Percentiles rank a stretch among this genome's conserved stretches.
Conservation (phyloP, 2,329 filamentous ascomycete species). For the Ilyonectria destructans region DNA sequence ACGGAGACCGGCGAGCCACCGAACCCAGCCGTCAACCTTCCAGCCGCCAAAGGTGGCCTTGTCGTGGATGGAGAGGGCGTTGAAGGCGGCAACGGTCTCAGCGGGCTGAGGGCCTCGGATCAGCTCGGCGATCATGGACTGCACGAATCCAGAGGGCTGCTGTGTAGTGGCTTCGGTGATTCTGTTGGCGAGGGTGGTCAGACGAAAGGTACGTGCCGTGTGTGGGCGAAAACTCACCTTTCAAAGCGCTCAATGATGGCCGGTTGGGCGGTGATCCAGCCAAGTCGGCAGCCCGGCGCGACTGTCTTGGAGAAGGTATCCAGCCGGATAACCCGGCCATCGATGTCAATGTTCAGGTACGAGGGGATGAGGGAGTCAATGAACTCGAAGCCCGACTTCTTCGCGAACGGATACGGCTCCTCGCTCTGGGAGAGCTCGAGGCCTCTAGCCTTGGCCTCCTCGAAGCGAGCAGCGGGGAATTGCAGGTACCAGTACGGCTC, state of each 20-base stretch:
- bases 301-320: conserved; percentile 97
- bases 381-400: conserved; percentile 79
- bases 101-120: conserved; percentile 79
- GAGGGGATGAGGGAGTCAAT: conserved; percentile 88
- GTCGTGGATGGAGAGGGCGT: conserved; percentile 64
- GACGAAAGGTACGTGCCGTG: not conserved
- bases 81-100: conserved; percentile 59
- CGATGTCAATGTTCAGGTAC: conserved; percentile 84
- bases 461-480: conserved; percentile 78
- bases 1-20: conserved; percentile 89
- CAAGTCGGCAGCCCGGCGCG: conserved; percentile 89
- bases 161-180: conserved; percentile 86
- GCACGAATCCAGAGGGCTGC: conserved; percentile 91
- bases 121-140: conserved; percentile 84
- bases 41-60: conserved; percentile 72
- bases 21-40: conserved; percentile 89
- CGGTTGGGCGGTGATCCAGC: conserved; percentile 92
- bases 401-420: conserved; percentile 53
- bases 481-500: conserved; percentile 98
- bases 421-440: conserved; percentile 50
- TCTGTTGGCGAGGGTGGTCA: conserved; percentile 56
- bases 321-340: conserved; percentile 90
- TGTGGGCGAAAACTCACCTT: conserved; percentile 44
- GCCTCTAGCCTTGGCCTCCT: conserved; percentile 66
- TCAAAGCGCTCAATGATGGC: conserved; percentile 80